phyloP scores from a whole-genome alignment of 495 filamentous ascomycete species.

The Friedmanniomyces endolithicus region DNA sequence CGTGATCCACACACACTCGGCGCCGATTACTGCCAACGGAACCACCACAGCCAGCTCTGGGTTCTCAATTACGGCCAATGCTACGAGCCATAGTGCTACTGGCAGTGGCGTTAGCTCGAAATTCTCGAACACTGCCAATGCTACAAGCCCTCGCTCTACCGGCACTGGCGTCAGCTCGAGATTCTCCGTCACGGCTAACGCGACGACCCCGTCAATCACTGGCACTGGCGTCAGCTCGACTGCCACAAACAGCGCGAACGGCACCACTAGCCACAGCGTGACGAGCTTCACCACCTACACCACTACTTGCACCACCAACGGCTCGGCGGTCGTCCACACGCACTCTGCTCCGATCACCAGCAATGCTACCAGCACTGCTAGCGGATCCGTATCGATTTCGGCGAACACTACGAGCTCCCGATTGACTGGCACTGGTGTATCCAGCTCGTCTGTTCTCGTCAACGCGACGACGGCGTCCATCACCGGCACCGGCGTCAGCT shows the following conservation, averaged over 20 bases:
- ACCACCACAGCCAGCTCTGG: background rate
- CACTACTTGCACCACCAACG: background rate
- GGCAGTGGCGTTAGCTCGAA: background rate
- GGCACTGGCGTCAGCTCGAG: background rate
- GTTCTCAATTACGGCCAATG: background rate
- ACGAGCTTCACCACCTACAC: slow-evolving; percentile 1
- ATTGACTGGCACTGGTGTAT: background rate
- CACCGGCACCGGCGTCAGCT: background rate
- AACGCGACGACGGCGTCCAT: background rate
- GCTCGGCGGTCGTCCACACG: background rate
- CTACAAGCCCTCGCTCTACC: background rate
- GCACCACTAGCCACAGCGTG: background rate
- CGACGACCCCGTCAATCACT: background rate
- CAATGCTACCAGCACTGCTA: background rate
- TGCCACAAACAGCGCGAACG: background rate
- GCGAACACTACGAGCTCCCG: background rate
- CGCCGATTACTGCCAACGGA: background rate
- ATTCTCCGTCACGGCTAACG: background rate
- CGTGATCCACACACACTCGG: slow-evolving; percentile 2
- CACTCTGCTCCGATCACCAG: background rate
- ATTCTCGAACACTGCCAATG: background rate
- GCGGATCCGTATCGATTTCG: background rate
- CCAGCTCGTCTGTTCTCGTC: background rate
- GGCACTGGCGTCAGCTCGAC: background rate
- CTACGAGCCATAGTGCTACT: background rate